Evolutionary conservation across 768 basidiomycete species (phyloP).

Genomic region (Sistotremastrum suecicum): DNA sequence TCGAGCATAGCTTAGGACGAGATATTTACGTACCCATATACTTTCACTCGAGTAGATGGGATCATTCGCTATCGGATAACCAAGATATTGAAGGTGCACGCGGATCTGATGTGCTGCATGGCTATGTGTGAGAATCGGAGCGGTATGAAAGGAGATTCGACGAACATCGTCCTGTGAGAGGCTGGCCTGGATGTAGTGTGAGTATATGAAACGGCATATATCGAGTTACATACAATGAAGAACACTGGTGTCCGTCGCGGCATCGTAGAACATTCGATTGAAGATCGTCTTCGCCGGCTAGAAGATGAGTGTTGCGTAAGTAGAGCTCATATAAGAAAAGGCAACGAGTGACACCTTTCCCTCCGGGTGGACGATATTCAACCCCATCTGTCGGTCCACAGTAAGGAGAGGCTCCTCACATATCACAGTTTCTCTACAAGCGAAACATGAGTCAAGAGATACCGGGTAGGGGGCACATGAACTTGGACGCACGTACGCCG

Average conservation of each 20-base stretch:
- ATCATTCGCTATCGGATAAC: slow-evolving; percentile 89
- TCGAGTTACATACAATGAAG: slow-evolving; percentile 48
- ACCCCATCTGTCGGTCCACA: slow-evolving; percentile 90
- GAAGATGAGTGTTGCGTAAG: background rate
- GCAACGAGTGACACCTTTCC: slow-evolving; percentile 53
- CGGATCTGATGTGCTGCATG: slow-evolving; percentile 85
- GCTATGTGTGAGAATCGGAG: slow-evolving; percentile 1
- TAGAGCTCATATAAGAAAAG: background rate
- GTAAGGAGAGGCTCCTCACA: slow-evolving; percentile 84
- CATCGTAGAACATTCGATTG: slow-evolving; percentile 68
- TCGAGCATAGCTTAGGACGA: slow-evolving; percentile 4
- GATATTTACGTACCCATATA: slow-evolving; percentile 47
- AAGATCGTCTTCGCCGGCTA: slow-evolving; percentile 87
- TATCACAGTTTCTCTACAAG: slow-evolving; percentile 52
- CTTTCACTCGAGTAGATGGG: slow-evolving; percentile 74
- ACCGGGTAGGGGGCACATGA: background rate
- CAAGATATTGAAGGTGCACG: slow-evolving; percentile 92
- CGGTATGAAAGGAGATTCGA: slow-evolving; percentile 6
- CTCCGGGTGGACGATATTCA: slow-evolving; percentile 90
- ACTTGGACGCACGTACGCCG: slow-evolving; percentile 39
- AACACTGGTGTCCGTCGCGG: slow-evolving; percentile 68
- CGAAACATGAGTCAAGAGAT: background rate
- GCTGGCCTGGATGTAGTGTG: slow-evolving; percentile 42
- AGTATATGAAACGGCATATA: slow-evolving; percentile 1
- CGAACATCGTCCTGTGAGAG: slow-evolving; percentile 87